phyloP scores from a whole-genome alignment of 176 grass and related monocot genomes.

The Puya raimondii region DNA sequence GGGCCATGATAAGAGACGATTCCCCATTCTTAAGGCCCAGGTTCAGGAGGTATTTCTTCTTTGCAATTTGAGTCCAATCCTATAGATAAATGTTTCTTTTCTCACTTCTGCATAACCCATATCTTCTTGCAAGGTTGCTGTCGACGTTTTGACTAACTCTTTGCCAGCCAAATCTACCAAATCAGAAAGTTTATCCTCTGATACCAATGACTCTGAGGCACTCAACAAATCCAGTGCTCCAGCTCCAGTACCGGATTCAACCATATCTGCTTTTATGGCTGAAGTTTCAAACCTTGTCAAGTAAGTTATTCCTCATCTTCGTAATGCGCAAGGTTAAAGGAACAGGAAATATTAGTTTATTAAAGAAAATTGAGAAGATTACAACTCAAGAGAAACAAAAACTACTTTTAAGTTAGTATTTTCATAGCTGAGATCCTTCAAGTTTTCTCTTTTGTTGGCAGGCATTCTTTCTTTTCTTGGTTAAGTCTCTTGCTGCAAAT shows the following conservation, averaged over 20 bases:
- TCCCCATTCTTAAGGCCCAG: conserved; percentile 28
- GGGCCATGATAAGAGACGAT: conserved; percentile 17
- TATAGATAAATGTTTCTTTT: conserved; percentile 1
- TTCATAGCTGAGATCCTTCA: neutral
- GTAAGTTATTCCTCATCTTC: conserved; percentile 18
- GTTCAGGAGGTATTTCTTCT: conserved; percentile 21
- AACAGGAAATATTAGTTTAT: neutral
- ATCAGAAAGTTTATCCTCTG: conserved; percentile 7
- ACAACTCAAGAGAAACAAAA: neutral
- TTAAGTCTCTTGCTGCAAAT: neutral
- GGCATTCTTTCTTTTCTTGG: neutral
- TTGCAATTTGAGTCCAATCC: conserved; percentile 11
- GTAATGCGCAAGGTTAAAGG: neutral
- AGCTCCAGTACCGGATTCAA: conserved; percentile 22
- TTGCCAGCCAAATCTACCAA: conserved; percentile 11
- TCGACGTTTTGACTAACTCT: conserved; percentile 31
- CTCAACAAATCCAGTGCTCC: conserved; percentile 10
- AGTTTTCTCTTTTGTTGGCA: neutral
- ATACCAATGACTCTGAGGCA: conserved; percentile 9
- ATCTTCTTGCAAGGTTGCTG: conserved; percentile 25
- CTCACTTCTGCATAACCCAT: conserved; percentile 3
- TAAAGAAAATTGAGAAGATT: neutral
- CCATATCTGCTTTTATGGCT: conserved; percentile 34
- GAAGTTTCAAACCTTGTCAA: conserved; percentile 36
- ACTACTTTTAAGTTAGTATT: neutral